Conservation (phyloP, 2,329 filamentous ascomycete species). For the Lachnellula arida region DNA sequence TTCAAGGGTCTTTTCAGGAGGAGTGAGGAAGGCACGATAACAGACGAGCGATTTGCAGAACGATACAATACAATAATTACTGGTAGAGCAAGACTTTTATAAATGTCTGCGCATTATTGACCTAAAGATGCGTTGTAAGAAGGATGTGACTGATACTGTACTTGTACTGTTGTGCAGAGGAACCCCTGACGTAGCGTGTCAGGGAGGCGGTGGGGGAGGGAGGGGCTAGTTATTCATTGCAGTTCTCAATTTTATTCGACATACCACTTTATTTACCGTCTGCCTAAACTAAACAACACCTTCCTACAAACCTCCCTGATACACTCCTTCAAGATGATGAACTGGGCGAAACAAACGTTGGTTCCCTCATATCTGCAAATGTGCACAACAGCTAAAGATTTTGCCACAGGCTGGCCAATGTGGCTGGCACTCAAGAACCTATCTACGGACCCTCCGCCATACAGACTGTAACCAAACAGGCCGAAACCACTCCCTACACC, state of each 20-base stretch:
- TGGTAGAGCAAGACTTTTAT: no score
- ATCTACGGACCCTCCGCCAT: slow-evolving; percentile 90
- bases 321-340: slow-evolving; percentile 62
- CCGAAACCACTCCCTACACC: slow-evolving; percentile 72
- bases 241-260: neutral
- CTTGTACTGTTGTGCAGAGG: neutral
- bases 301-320: slow-evolving; percentile 1
- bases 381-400: slow-evolving; percentile 13
- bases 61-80: no score
- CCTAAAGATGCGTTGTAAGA: no score
- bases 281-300: no score
- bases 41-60: no score
- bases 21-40: no score
- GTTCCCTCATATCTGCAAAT: slow-evolving; percentile 34
- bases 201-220: neutral
- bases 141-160: no score
- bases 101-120: no score
- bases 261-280: no score
- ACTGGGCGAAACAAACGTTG: slow-evolving; percentile 91
- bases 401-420: slow-evolving; percentile 58
- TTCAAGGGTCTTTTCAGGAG: no score
- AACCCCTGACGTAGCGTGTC: neutral
- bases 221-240: neutral
- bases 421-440: slow-evolving; percentile 93
- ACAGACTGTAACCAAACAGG: slow-evolving; percentile 77